A percentile compares a stretch with the other conserved stretches of the same genome.
Conservation (phyloP, 306 rosid species). For the Vachellia collinsii region DNA sequence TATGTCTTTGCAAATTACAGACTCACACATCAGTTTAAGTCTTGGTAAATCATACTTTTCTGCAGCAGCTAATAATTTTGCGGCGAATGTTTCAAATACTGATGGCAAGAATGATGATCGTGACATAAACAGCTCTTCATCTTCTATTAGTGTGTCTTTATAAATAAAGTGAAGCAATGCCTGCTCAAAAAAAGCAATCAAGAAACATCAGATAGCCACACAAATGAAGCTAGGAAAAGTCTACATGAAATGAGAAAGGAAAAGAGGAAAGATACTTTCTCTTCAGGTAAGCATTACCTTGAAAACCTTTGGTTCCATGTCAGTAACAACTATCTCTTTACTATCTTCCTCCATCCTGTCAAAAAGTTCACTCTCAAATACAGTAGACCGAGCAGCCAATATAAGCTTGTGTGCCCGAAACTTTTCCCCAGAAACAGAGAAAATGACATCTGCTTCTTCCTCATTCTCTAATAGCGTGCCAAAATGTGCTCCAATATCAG, state of each 20-base stretch:
- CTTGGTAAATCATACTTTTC: slow-evolving; percentile 84
- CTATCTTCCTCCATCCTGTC: slow-evolving; percentile 60
- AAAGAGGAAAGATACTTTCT: not conserved
- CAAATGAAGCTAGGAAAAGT: slow-evolving; percentile 10
- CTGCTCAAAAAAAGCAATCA: slow-evolving; percentile 55
- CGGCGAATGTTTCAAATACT: slow-evolving; percentile 74
- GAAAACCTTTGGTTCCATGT: slow-evolving; percentile 90
- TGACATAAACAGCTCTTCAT: slow-evolving; percentile 73
- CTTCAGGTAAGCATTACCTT: slow-evolving; percentile 59
- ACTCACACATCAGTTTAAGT: slow-evolving; percentile 91
- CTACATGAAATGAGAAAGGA: not conserved
- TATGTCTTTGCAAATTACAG: slow-evolving; percentile 91
- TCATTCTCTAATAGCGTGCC: slow-evolving; percentile 79
- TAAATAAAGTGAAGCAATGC: slow-evolving; percentile 92
- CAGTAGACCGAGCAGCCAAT: slow-evolving; percentile 86
- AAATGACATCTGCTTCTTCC: slow-evolving; percentile 88
- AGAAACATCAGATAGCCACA: slow-evolving; percentile 39
- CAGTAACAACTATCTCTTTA: slow-evolving; percentile 61
- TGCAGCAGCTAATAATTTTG: slow-evolving; percentile 88
- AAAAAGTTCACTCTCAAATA: slow-evolving; percentile 70
- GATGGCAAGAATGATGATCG: slow-evolving; percentile 65
- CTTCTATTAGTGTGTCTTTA: slow-evolving; percentile 78
- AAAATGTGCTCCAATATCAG: slow-evolving; percentile 47
- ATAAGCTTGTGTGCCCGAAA: slow-evolving; percentile 91
- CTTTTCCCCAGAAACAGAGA: slow-evolving; percentile 79